A percentile compares a stretch with the other conserved stretches of the same genome.
These are phyloP conservation scores for Oryza coarctata DNA, from an alignment of 176 grass and related monocot species.

Conservation along the genomic window DNA sequence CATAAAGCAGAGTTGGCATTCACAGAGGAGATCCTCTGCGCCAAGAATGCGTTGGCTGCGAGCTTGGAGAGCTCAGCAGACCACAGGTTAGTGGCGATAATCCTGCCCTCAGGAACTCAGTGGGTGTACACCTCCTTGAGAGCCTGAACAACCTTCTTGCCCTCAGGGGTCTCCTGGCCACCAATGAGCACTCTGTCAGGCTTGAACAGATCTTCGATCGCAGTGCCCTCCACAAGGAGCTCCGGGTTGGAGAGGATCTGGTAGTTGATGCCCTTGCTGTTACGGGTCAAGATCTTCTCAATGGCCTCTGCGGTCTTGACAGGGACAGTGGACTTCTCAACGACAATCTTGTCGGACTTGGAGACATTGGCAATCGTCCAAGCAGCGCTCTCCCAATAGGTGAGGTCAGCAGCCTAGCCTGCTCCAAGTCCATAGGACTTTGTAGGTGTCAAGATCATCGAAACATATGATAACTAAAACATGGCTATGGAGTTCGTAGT, in stretches of 20 bases:
- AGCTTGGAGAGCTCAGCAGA: slow-evolving; percentile 87
- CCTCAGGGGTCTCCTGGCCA: slow-evolving; percentile 75
- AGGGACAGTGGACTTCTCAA: slow-evolving; percentile 94
- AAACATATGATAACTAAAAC: no score
- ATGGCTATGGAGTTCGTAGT: no score
- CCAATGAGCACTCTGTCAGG: slow-evolving; percentile 84
- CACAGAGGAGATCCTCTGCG: slow-evolving; percentile 85
- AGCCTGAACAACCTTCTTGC: slow-evolving; percentile 69
- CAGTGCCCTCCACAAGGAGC: slow-evolving; percentile 78
- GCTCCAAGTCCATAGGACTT: slow-evolving; percentile 90
- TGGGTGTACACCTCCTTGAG: slow-evolving; percentile 77
- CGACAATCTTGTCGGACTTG: slow-evolving; percentile 89
- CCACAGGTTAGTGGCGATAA: slow-evolving; percentile 85
- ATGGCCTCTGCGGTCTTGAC: slow-evolving; percentile 89
- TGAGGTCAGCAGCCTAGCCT: slow-evolving; percentile 91
- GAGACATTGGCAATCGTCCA: slow-evolving; percentile 90
- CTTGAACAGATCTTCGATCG: slow-evolving; percentile 73
- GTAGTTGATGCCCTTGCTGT: slow-evolving; percentile 91
- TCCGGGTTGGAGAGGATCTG: slow-evolving; percentile 93
- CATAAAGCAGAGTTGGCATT: slow-evolving; percentile 82
- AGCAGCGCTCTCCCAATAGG: slow-evolving; percentile 92
- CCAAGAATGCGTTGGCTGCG: slow-evolving; percentile 76
- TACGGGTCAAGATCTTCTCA: slow-evolving; percentile 89
- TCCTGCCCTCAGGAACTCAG: slow-evolving; percentile 87
- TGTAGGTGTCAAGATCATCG: no score